Evolutionary conservation across 768 basidiomycete genomes (phyloP), one percentile per base, ranked within the genome.

Genomic region (Nidula microcarpa): DNA sequence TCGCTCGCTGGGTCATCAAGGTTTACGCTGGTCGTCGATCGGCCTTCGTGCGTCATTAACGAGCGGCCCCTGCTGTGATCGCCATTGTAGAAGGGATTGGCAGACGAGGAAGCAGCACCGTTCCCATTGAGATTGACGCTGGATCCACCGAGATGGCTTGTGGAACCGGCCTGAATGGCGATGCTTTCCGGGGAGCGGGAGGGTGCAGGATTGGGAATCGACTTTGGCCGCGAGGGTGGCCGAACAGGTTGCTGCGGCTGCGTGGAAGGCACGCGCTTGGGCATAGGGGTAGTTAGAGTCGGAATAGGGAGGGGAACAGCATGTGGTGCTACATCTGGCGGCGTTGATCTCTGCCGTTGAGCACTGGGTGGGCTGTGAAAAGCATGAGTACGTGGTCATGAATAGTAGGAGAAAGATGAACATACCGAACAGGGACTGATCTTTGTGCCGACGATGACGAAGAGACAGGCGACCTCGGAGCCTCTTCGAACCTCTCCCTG

Each of bases 211-310:
- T 43, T 37, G 5, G 62, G 52, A 53, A 58, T 55, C 6, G 55
- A 50, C 6, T 53, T 52, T 9, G 59, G 61, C 30, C 50, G 55
- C 18, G 43, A 36, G 6, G 54, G 34, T 9, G 14, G 14, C 11
- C 11, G 44, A 14, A 10, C n/a, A 10, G 39, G 43, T 33, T 57
- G 58, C 16, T 63, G 65, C 6, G 65, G 59, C 33, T 66, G 64
- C 1, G 57, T 60, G 2, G 57, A 53, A 1, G 62, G 60, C n/a
- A 65, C 62, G 6, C 57, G 54, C 3, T 61, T 17, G 1, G 59
- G 61, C 33, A 55, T 50, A 1, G 67, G 64, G 1, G 66, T 64
- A 5, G 62, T 57, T 2, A 65, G 36, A 0, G 65, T 63, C 6
- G 61, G 62, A 1, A 60, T 52, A 2, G 63, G 64, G 2, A 62